A percentile compares a stretch with the other conserved stretches of the same genome.
These are phyloP conservation scores for Microbotryum intermedium DNA, from an alignment of 1,284 basidiomycete species.

Conservation along the genomic window DNA sequence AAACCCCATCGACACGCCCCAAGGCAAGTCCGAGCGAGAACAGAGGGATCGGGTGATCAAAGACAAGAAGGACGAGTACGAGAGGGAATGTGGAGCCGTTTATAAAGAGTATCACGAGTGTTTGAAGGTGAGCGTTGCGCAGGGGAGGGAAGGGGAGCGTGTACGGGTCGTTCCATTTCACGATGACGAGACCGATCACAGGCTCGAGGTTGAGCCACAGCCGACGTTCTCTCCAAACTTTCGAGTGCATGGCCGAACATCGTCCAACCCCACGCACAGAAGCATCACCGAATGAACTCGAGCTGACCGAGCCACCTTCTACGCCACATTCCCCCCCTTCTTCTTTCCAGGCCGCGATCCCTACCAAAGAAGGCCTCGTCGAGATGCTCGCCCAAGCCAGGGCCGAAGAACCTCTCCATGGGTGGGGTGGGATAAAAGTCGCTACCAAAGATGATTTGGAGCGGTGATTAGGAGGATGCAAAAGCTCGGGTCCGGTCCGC, in stretches of 20 bases:
- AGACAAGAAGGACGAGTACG: slow-evolving; percentile 63
- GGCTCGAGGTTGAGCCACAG: not conserved
- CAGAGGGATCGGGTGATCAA: slow-evolving; percentile 42
- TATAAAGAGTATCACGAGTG: slow-evolving; percentile 73
- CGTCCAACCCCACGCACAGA: not conserved
- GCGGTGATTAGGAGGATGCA: not conserved
- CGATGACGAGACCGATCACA: not conserved
- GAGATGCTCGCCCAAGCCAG: slow-evolving; percentile 68
- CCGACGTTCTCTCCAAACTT: slow-evolving; percentile 1
- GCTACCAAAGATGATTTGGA: slow-evolving; percentile 11
- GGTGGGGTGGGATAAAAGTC: slow-evolving; percentile 31
- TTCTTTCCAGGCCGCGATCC: slow-evolving; percentile 61
- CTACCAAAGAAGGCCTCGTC: slow-evolving; percentile 60
- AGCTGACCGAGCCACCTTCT: too few relatives aligned
- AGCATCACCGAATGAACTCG: not conserved
- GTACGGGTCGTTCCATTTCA: not conserved
- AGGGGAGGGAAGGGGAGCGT: not conserved
- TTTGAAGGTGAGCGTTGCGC: slow-evolving; percentile 51
- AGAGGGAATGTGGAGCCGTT: slow-evolving; percentile 66
- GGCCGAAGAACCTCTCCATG: slow-evolving; percentile 61
- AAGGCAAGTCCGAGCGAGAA: slow-evolving; percentile 40
- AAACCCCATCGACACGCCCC: slow-evolving; percentile 22
- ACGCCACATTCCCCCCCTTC: not conserved
- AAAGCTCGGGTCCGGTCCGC: too few relatives aligned
- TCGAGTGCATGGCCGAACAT: too few relatives aligned